phyloP scores from a whole-genome alignment of 1,139 yeast species.

The Hyphopichia wangnamkhiaoensis region DNA sequence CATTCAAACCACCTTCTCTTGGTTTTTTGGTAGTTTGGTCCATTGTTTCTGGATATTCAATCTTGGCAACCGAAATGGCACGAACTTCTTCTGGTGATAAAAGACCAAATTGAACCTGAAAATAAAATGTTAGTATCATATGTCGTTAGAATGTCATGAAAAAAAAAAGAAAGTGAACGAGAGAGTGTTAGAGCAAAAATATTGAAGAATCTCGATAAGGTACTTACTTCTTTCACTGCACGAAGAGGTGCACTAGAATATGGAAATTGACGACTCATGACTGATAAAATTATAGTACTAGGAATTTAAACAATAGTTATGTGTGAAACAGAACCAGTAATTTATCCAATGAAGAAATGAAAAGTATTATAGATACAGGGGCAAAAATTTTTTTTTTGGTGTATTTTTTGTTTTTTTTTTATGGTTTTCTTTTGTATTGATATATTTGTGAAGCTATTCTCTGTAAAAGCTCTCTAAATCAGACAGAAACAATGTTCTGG shows the following conservation, averaged over 20 bases:
- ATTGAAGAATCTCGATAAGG: background rate
- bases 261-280: conserved; percentile 68
- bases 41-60: conserved; percentile 98
- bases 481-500: no score
- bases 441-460: background rate
- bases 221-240: conserved; percentile 84
- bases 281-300: conserved; percentile 3
- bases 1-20: conserved; percentile 94
- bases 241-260: conserved; percentile 97
- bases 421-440: background rate
- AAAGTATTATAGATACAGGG: background rate
- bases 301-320: background rate
- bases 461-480: no score
- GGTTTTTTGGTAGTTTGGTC: conserved; percentile 95
- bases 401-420: conserved; percentile 10
- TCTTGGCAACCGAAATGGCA: conserved; percentile 95
- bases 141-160: background rate
- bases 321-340: background rate
- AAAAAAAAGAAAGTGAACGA: conserved; percentile 71
- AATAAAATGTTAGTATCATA: conserved; percentile 2
- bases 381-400: background rate
- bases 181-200: conserved; percentile 16
- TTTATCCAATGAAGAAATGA: background rate
- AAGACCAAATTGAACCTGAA: conserved; percentile 88
- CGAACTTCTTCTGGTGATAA: conserved; percentile 97